Evolutionary conservation across 208 protist species (phyloP).

Genomic region (Crithidia mellificae): DNA sequence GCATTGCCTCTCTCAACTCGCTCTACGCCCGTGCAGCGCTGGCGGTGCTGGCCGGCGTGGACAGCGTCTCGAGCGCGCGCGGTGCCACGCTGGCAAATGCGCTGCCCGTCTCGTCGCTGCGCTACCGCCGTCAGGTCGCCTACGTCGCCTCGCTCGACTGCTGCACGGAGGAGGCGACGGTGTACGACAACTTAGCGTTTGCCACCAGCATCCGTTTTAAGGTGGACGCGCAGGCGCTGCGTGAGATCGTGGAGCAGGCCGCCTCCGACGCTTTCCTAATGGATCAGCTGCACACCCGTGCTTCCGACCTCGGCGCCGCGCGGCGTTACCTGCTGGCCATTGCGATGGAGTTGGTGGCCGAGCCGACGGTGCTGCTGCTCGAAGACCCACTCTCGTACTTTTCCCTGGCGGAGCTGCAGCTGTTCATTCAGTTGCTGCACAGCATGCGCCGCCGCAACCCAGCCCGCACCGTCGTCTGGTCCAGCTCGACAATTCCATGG

Average conservation of each 20-base stretch:
- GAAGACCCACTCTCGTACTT: constrained; percentile 41
- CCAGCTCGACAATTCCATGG: constrained; percentile 25
- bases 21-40: constrained; percentile 27
- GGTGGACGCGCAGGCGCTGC: constrained; percentile 50
- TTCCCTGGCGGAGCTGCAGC: constrained; percentile 48
- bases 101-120: constrained; percentile 20
- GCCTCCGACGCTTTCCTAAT: constrained; percentile 65
- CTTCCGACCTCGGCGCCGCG: constrained; percentile 1
- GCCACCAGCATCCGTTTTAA: constrained; percentile 40
- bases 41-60: constrained; percentile 44
- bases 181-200: constrained; percentile 69
- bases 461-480: constrained; percentile 23
- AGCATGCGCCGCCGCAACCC: constrained; percentile 34
- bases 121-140: constrained; percentile 30
- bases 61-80: constrained; percentile 51
- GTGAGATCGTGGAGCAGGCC: constrained; percentile 64
- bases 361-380: constrained; percentile 65
- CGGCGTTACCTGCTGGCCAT: constrained; percentile 50
- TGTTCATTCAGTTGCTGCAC: constrained; percentile 67
- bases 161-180: constrained; percentile 57
- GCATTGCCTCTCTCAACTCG: constrained; percentile 41
- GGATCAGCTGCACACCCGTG: constrained; percentile 17
- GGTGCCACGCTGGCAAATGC: constrained; percentile 58
- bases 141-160: constrained; percentile 57
- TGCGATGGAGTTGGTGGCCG: constrained; percentile 56